These are phyloP conservation scores for Oenanthe sinensis DNA, from an alignment of 129 eudicot species.

Conservation along the genomic window DNA sequence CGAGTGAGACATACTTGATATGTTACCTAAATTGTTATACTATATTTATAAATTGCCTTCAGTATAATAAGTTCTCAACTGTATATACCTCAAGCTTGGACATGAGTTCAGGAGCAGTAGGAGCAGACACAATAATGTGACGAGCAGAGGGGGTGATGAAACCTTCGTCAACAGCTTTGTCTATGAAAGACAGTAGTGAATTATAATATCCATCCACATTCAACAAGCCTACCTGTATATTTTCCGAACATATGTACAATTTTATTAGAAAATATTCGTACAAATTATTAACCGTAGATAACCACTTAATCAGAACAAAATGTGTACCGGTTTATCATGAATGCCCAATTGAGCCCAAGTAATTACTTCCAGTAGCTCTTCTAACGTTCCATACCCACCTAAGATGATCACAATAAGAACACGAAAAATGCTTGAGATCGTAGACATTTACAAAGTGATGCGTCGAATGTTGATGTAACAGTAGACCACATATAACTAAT, in stretches of 20 bases:
- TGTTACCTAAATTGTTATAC: neutral
- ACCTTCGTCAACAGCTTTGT: slow-evolving; percentile 90
- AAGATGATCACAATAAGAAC: neutral
- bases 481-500: neutral
- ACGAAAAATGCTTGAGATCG: no score
- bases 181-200: slow-evolving; percentile 67
- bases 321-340: slow-evolving; percentile 70
- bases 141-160: slow-evolving; percentile 75
- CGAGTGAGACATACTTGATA: neutral
- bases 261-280: neutral
- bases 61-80: neutral
- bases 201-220: slow-evolving; percentile 88
- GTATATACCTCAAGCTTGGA: slow-evolving; percentile 73
- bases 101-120: slow-evolving; percentile 83
- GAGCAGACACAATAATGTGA: slow-evolving; percentile 79
- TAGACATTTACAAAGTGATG: no score
- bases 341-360: slow-evolving; percentile 97
- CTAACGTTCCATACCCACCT: slow-evolving; percentile 95
- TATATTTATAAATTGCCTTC: no score
- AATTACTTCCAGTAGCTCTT: slow-evolving; percentile 84
- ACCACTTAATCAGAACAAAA: neutral
- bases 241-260: neutral
- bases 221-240: slow-evolving; percentile 71
- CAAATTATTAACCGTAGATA: neutral
- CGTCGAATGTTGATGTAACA: neutral